Conservation (phyloP, 2,329 filamentous ascomycete genomes). For the Aspergillus sclerotialis region DNA sequence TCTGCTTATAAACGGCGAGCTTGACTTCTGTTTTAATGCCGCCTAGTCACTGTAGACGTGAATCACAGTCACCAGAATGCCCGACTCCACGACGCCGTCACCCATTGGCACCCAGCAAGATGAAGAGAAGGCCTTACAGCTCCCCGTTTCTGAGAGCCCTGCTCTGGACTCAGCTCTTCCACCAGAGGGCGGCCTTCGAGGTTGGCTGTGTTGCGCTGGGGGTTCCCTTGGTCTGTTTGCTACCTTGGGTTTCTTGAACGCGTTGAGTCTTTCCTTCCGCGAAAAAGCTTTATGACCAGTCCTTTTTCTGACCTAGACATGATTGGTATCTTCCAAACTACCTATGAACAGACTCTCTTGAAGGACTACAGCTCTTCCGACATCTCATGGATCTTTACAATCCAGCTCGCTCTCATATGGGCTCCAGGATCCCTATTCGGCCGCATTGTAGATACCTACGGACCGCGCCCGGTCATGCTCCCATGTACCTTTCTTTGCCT, state of each 20-base stretch:
- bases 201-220: slow-evolving; percentile 27
- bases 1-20: too few relatives aligned
- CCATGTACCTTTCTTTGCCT: neutral
- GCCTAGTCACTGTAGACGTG: too few relatives aligned
- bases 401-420: neutral
- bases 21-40: too few relatives aligned
- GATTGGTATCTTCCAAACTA: slow-evolving; percentile 2
- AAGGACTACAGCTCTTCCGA: neutral
- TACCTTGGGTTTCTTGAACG: slow-evolving; percentile 19
- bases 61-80: too few relatives aligned
- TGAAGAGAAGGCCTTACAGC: too few relatives aligned
- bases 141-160: too few relatives aligned
- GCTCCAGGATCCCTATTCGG: neutral
- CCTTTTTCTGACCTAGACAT: slow-evolving; percentile 5
- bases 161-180: neutral
- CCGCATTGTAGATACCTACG: neutral
- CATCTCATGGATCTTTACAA: neutral
- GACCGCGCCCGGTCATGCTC: neutral
- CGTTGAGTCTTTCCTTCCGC: slow-evolving; percentile 2
- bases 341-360: neutral
- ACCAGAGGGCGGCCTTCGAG: slow-evolving; percentile 26
- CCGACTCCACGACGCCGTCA: too few relatives aligned
- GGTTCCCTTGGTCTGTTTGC: slow-evolving; percentile 21
- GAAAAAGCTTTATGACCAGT: slow-evolving; percentile 1
- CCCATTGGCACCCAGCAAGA: too few relatives aligned